Evolutionary conservation across 164 flowering plant genomes (phyloP), one percentile per base, ranked within the genome.

Genomic region (Umbilicus rupestris): DNA sequence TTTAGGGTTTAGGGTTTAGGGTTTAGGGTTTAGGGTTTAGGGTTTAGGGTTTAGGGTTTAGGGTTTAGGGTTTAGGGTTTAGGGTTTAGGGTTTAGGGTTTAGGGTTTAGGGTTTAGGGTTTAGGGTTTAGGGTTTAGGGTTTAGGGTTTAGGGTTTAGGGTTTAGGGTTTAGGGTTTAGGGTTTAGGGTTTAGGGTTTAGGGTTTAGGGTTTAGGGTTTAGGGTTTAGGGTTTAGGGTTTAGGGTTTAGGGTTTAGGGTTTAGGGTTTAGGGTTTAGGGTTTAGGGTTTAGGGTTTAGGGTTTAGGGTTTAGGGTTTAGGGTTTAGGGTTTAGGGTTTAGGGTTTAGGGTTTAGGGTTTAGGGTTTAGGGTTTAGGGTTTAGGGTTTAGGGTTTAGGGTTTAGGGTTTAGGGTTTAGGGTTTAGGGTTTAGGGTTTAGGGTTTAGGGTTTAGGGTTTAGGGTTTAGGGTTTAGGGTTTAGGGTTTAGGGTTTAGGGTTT

Each of bases 51-150:
- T 68, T 7, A 20, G 68, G 71, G 59, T 64, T 68, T 55, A 63
- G 74, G 62, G 30, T 72, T 64, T n/a, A 65, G n/a, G 75, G 65
- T 64, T 72, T 64, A 42, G 71, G 75, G 68, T 68, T 68, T 64
- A 44, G 71, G 75, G 68, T 68, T 72, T 55, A 26, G 71, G 75
- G 65, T 68, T 69, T 33, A 37, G 67, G 67, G 62, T 62, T 69
- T 63, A 39, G 67, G 72, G 67, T 64, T 68, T 47, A 37, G 65
- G 75, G 65, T 68, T 72, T 68, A 33, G 68, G 75, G 71, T 67
- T 68, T 72, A 63, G 37, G 68, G 75, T 64, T 68, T 72, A 52
- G 37, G 69, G 71, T 67, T 64, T 68, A 47, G 58, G 71, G 75
- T 67, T 68, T 64, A 45, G 44, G 68, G 68, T 70, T 52, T 68